Evolutionary conservation across 345 rosid genomes (phyloP), one percentile per base, ranked within the genome.

Genomic region (Rhizophora mangle): DNA sequence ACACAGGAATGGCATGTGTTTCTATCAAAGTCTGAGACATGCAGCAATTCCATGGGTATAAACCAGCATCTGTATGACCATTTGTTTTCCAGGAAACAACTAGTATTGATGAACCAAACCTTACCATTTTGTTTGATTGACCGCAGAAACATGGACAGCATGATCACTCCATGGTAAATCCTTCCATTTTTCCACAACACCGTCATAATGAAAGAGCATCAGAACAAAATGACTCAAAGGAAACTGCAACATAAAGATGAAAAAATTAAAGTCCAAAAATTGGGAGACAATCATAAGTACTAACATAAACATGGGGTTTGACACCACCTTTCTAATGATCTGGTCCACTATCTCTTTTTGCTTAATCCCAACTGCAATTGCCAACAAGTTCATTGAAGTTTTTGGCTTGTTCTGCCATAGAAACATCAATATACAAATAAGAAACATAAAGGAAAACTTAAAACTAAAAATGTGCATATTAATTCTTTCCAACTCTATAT

Each of bases 331-430:
- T 78, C 63, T 78, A 74, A 91, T 81, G 64, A 91, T 86, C 82
- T 68, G 76, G 75, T 91, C 79, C 39, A 89, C 97, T n/a, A 86
- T 27, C 21, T 76, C 79, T 80, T 85, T 89, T 74, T 89, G 97
- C 81, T 83, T 85, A 70, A 91, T 85, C 53, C 97, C 97, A 39
- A 82, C 89, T 19, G 97, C 87, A 73, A 87, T 82, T 13, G 89
- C 86, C 73, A 90, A 74, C 80, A 90, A 82, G 82, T 79, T 88
- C 81, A 46, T 73, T 2, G 81, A 62, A 63, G 57, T 71, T 63
- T 71, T 81, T 19, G 63, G 66, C 39, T 72, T 80, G 34, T 68
- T 79, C 93, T 90, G 84, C 43, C 60, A 72, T 20, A 58, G 29
- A 70, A 57, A 69, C 20, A 34, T 46, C 54, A 52, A 47, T 24